phyloP scores from a whole-genome alignment of 1,284 basidiomycete species.

The Apiotrichum laibachii region DNA sequence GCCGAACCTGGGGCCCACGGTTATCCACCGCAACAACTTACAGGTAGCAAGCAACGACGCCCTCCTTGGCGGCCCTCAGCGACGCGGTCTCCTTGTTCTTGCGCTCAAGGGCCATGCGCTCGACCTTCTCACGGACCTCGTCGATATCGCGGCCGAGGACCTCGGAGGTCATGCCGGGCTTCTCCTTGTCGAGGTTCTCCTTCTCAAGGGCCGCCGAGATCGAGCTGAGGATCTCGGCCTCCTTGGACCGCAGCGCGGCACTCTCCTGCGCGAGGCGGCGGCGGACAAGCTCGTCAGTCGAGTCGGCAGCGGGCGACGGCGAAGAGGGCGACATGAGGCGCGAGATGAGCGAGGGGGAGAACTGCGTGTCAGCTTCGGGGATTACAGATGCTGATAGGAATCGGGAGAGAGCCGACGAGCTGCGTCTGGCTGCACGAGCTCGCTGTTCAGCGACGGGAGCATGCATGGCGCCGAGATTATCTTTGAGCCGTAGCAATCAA shows the following conservation, averaged over 20 bases:
- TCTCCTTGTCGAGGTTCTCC: conserved; percentile 52
- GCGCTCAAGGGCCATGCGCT: conserved; percentile 41
- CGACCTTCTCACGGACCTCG: conserved; percentile 51
- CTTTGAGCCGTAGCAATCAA: no score
- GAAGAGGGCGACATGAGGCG: conserved; percentile 34
- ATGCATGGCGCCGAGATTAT: no score
- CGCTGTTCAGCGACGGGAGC: no score
- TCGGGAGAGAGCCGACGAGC: neutral
- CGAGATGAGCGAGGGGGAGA: conserved; percentile 46
- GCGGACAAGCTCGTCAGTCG: conserved; percentile 45
- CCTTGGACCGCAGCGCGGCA: conserved; percentile 45
- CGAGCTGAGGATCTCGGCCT: conserved; percentile 45
- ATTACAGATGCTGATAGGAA: neutral
- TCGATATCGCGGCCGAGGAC: conserved; percentile 51
- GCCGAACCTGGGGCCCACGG: neutral
- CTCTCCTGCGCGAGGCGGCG: conserved; percentile 46
- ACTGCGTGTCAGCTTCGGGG: conserved; percentile 26
- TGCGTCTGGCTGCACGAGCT: no score
- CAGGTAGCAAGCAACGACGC: conserved; percentile 49
- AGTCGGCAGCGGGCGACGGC: conserved; percentile 13
- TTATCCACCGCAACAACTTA: conserved; percentile 29
- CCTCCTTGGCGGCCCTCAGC: conserved; percentile 37
- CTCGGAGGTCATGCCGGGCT: conserved; percentile 47
- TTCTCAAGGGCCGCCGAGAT: conserved; percentile 51
- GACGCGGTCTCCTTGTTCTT: conserved; percentile 36